A percentile compares a stretch with the other conserved stretches of the same genome.
Conservation (phyloP, 2,329 filamentous ascomycete genomes). For the Botrytis porri region DNA sequence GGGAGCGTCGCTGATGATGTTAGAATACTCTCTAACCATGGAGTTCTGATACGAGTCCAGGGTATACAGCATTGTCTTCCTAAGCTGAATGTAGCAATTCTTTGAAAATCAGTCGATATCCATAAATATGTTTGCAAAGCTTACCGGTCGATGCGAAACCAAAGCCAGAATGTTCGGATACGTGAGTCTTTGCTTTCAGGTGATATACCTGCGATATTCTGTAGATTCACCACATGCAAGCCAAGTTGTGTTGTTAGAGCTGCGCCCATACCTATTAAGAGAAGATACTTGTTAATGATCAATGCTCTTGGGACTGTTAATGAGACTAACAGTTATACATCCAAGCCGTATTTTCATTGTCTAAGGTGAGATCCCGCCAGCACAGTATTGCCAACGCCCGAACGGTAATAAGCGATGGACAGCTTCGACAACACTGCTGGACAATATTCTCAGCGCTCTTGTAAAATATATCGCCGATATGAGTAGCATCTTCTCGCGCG, state of each 20-base stretch:
- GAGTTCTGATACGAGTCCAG: conserved; percentile 2
- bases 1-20: neutral
- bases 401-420: neutral
- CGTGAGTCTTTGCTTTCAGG: neutral
- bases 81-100: neutral
- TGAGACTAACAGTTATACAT: conserved; percentile 3
- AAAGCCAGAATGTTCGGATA: conserved; percentile 8
- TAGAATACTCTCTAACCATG: conserved; percentile 1
- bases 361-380: neutral
- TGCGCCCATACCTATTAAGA: neutral
- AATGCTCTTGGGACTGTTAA: neutral
- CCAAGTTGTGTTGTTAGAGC: conserved; percentile 1
- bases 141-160: neutral
- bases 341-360: neutral
- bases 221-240: neutral
- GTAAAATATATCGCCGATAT: conserved; percentile 2
- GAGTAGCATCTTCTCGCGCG: neutral
- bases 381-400: neutral
- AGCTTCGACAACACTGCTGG: neutral
- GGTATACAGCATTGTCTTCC: neutral
- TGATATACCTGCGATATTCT: neutral
- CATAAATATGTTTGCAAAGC: neutral
- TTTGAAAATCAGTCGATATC: neutral
- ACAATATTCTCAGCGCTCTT: neutral
- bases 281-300: neutral